Base-by-base conservation (phyloP, 78 protist genomes). In the Polysphondylium violaceum region DNA sequence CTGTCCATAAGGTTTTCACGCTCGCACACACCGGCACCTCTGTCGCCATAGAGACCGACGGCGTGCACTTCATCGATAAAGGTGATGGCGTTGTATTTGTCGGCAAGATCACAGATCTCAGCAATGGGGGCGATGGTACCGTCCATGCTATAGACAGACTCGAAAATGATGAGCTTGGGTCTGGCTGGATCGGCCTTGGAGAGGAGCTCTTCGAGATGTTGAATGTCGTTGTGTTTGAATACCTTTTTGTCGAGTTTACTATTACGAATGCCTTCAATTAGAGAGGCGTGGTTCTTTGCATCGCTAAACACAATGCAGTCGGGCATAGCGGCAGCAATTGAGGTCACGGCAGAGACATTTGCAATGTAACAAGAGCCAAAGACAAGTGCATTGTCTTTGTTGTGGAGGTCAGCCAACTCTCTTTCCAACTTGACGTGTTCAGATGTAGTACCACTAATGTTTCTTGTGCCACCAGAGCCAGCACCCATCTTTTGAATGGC, bases 51-150 rank as follows among this genome's bases (percentile, higher is more conserved):
- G 78, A 97, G 33, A 16, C 98, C 99, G 36, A 97, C 99, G 0
- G 99, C 99, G 72, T 97, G 99, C 6, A 97, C 99, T 81, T 97
- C 99, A 64, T 97, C 99, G 44, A 95, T 60, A 78, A 94, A 95
- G 5, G 99, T 95, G 50, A 97, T 27, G 3, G 99, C 99, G 23
- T 95, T 95, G 94, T 96, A 93, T 76, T 93, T 61, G 51, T 96
- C 87, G 2, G 97, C 96, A 2, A 97, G 55, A 14, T 94, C 97
- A 65, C 97, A 87, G 50, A 97, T 94, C 36, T 93, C 92, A 23
- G 50, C 76, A 55, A 97, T 95, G 11, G 99, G 99, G 0, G 98
- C 97, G 36, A 96, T 94, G 33, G 96, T 94, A 11, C 99, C 99
- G 31, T 92, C 96, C 99, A 97, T 97, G 4, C 96, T 90, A 53